These are phyloP conservation scores for Paecilomyces sp. DNA, from an alignment of 2,329 filamentous ascomycete genomes.

Conservation along the genomic window DNA sequence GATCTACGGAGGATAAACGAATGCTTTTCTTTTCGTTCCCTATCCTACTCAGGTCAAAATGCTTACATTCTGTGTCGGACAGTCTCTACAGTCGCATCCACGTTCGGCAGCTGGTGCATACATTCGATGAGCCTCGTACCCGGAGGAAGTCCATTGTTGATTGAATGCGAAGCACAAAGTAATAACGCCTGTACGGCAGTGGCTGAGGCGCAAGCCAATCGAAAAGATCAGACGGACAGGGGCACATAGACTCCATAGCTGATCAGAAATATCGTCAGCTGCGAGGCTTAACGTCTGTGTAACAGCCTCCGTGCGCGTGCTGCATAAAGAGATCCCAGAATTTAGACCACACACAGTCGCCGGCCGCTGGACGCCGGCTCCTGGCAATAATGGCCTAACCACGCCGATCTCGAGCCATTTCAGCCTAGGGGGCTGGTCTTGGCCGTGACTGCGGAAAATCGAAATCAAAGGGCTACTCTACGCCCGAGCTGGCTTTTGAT, in stretches of 20 bases:
- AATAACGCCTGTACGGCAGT: not conserved
- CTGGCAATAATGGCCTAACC: not conserved
- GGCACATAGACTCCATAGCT: not conserved
- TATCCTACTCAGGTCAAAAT: not conserved
- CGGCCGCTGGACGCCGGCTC: not conserved
- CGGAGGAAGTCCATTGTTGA: not conserved
- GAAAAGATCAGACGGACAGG: not conserved
- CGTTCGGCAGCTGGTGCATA: not conserved
- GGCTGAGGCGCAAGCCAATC: not conserved
- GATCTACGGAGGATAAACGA: not conserved
- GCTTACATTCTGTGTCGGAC: not conserved
- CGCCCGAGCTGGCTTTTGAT: not conserved
- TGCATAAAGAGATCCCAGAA: not conserved
- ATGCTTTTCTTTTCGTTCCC: not conserved
- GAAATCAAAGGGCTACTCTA: not conserved
- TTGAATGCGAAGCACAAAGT: not conserved
- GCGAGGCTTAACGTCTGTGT: not conserved
- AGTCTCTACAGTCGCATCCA: not conserved
- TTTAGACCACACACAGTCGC: not conserved
- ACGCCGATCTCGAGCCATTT: not conserved
- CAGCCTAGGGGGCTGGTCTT: not conserved
- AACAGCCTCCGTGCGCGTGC: not conserved
- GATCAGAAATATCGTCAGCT: not conserved
- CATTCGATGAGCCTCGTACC: not conserved
- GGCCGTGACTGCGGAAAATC: not conserved